Evolutionary conservation across 2,329 filamentous ascomycete genomes (phyloP), one percentile per base, ranked within the genome.

Genomic region (Alternaria gaisen): DNA sequence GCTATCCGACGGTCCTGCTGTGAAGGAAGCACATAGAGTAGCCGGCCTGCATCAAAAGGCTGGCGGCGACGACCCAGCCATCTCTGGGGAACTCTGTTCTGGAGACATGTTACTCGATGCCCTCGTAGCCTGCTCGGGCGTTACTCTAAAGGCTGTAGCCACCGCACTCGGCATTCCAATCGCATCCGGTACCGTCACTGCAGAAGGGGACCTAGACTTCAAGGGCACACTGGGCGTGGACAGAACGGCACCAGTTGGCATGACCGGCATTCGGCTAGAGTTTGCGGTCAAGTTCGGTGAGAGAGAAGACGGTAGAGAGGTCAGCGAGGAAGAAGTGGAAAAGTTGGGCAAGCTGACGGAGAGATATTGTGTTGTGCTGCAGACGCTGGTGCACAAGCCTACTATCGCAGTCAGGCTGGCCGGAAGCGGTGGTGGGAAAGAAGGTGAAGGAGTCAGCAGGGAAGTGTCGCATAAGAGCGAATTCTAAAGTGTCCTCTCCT

Each of bases 21-120:
- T 79, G 40, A 74, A 77, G 54, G 75, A 77, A 57, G 82, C 82
- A 11, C 72, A 79, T 32, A 72, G 77, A 55, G 72, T 83, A 46
- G 83, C 83, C 2, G 83, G 82, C 30, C 75, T 84, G 40, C 83
- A 84, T 65, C 80, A 79, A 43, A 80, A 80, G 64, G 82, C 82
- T 3, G 83, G 83, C 38, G 83, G 83, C 40, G 75, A 78, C 12
- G 74, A 78, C 36, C 76, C 79, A 10, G 60, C 70, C 3, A 78
- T 84, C 51, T 82, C 79, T 1, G 82, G 82, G 56, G 82, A 84
- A 63, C 75, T 84, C 2, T 84, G 83, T 74, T 80, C 78, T 0
- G 82, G 83, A 12, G 82, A 84, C 65, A 83, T 84, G 81, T 75
- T 85, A 12, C 78, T 84, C 12, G 83, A 84, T 58, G 82, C 82